Percentiles rank a stretch among this genome's conserved stretches.
Evolutionary conservation across 2,329 filamentous ascomycete genomes (phyloP).

Genomic region (Xylariaceae sp.): DNA sequence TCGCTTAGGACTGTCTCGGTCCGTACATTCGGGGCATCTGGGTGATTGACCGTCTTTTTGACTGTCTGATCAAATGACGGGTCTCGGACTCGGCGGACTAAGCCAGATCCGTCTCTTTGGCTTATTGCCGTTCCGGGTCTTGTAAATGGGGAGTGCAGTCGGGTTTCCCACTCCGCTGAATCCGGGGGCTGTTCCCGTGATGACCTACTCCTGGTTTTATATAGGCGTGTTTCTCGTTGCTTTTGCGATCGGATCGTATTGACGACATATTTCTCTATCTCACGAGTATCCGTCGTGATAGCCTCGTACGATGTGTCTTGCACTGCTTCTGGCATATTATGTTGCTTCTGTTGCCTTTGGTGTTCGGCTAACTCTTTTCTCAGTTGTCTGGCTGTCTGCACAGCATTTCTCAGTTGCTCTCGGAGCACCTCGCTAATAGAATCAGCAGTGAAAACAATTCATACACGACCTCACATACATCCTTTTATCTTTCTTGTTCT

Average conservation of each 20-base stretch:
- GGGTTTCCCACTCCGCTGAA: background rate
- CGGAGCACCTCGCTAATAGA: conserved; percentile 15
- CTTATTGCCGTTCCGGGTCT: background rate
- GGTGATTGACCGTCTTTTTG: background rate
- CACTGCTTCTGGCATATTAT: background rate
- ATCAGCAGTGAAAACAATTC: conserved; percentile 6
- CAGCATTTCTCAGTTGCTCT: conserved; percentile 12
- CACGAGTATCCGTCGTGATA: conserved; percentile 11
- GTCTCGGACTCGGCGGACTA: background rate
- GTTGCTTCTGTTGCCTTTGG: conserved; percentile 5
- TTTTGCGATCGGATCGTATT: conserved; percentile 8
- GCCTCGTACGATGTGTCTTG: conserved; percentile 1
- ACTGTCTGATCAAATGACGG: background rate
- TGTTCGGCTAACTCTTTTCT: conserved; percentile 19
- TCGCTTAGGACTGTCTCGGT: background rate
- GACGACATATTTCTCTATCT: conserved; percentile 19
- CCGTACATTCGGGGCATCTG: background rate
- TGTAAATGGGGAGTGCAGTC: background rate
- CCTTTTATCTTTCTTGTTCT: conserved; percentile 11
- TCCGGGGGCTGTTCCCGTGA: conserved; percentile 1
- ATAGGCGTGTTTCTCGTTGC: background rate
- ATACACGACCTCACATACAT: conserved; percentile 9
- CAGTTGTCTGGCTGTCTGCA: conserved; percentile 9
- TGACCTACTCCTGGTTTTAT: background rate
- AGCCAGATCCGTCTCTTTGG: background rate